Conservation (phyloP, 2,329 filamentous ascomycete species). For the Diaporthe amygdali region DNA sequence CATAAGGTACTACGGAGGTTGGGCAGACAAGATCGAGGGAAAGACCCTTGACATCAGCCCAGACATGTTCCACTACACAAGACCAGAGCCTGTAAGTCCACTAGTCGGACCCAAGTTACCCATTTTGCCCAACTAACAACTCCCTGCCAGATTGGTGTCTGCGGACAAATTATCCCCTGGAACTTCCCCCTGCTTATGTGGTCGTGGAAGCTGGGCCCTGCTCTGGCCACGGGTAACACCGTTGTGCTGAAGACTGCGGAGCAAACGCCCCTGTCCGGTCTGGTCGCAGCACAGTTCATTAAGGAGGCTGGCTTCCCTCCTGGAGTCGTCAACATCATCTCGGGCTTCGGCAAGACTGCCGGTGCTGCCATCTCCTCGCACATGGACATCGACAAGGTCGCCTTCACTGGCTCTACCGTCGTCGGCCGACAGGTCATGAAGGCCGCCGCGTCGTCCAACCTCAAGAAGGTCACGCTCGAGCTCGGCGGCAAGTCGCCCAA, state of each 20-base stretch:
- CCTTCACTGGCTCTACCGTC: constrained; percentile 74
- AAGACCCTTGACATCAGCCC: constrained; percentile 82
- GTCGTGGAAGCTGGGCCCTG: constrained; percentile 75
- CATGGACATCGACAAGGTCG: constrained; percentile 70
- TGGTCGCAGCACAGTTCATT: constrained; percentile 67
- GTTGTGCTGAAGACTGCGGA: constrained; percentile 67
- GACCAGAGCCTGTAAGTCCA: constrained; percentile 70
- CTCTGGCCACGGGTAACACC: constrained; percentile 65
- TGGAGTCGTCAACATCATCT: constrained; percentile 75
- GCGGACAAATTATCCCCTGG: constrained; percentile 82
- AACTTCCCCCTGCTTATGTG: constrained; percentile 76
- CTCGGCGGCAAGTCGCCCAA: constrained; percentile 82
- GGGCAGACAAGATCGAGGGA: constrained; percentile 90
- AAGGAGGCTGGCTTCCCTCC: constrained; percentile 76
- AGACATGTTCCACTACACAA: constrained; percentile 84
- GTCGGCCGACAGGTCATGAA: constrained; percentile 78
- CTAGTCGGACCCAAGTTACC: background rate
- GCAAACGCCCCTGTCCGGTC: constrained; percentile 64
- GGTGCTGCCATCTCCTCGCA: constrained; percentile 71
- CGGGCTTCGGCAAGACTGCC: constrained; percentile 68
- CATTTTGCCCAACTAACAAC: background rate
- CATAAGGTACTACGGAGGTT: constrained; percentile 87
- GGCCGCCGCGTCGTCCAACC: constrained; percentile 76
- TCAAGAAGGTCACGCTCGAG: constrained; percentile 84
- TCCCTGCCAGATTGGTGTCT: constrained; percentile 66